Conservation (phyloP, 176 grass and related monocot genomes). For the Pharus latifolius region DNA sequence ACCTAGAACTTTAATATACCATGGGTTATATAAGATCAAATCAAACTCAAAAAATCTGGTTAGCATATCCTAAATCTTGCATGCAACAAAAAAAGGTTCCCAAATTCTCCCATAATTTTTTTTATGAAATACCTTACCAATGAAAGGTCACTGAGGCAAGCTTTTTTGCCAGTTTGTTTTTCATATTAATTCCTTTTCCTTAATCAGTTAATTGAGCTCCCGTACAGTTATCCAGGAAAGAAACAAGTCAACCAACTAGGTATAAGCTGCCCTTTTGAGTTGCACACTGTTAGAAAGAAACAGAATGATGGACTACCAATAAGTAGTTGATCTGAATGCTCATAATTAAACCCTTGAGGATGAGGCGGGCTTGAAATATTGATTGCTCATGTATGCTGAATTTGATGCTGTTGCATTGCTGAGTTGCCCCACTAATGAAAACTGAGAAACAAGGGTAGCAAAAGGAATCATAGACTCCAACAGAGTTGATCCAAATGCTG, state of each 20-base stretch:
- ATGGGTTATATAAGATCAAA: neutral
- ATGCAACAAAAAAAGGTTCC: neutral
- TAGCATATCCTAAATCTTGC: neutral
- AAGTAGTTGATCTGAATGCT: neutral
- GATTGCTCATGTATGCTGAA: neutral
- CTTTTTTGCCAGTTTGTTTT: neutral
- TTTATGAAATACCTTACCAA: neutral
- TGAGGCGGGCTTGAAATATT: neutral
- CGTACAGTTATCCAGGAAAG: neutral
- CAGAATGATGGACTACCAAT: neutral
- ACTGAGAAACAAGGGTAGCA: neutral
- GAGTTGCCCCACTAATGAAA: neutral
- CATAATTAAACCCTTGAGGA: neutral
- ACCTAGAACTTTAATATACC: neutral
- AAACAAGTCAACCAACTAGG: neutral
- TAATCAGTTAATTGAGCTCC: neutral
- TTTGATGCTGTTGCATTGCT: neutral
- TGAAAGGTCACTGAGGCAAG: neutral
- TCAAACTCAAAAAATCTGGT: neutral
- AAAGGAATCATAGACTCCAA: neutral
- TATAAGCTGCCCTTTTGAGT: neutral
- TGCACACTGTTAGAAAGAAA: neutral
- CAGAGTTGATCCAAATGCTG: neutral
- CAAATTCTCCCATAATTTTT: neutral
- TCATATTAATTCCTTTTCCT: neutral